Evolutionary conservation across 768 basidiomycete genomes (phyloP).

Genomic region (Panus rudis): DNA sequence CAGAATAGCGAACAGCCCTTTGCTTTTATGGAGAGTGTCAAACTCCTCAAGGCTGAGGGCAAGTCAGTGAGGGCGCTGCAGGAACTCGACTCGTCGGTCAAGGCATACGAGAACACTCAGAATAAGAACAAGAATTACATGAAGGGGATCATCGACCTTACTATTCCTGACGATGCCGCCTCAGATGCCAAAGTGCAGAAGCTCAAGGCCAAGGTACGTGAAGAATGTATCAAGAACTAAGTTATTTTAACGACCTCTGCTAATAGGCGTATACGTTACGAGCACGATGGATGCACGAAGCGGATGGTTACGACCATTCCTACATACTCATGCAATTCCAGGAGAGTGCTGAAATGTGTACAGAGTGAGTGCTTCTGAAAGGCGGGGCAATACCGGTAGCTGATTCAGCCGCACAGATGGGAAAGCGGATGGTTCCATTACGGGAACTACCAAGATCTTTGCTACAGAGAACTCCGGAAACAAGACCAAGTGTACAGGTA

Average conservation of each 20-base stretch:
- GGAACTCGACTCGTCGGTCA: slow-evolving; percentile 68
- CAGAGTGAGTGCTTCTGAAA: slow-evolving; percentile 32
- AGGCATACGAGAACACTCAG: slow-evolving; percentile 33
- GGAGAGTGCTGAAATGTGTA: slow-evolving; percentile 40
- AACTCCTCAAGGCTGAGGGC: slow-evolving; percentile 70
- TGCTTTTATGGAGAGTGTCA: slow-evolving; percentile 86
- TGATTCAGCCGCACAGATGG: slow-evolving; percentile 39
- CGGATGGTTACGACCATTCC: slow-evolving; percentile 67
- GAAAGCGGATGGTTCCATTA: slow-evolving; percentile 84
- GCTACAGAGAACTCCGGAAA: slow-evolving; percentile 46
- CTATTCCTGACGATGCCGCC: slow-evolving; percentile 46
- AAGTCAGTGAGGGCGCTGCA: slow-evolving; percentile 81
- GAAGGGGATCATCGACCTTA: slow-evolving; percentile 52
- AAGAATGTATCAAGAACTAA: neutral
- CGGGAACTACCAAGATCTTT: slow-evolving; percentile 84
- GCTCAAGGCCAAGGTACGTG: slow-evolving; percentile 65
- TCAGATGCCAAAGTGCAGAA: slow-evolving; percentile 15
- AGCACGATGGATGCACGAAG: slow-evolving; percentile 91
- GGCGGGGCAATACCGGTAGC: neutral
- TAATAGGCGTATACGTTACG: slow-evolving; percentile 67
- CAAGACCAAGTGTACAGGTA: slow-evolving; percentile 37
- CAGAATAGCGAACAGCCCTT: slow-evolving; percentile 63
- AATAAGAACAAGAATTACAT: slow-evolving; percentile 16
- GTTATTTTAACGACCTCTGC: neutral
- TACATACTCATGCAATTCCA: slow-evolving; percentile 55